Evolutionary conservation across 2,329 filamentous ascomycete species (phyloP).

Genomic region (Botrytis pseudocinerea): DNA sequence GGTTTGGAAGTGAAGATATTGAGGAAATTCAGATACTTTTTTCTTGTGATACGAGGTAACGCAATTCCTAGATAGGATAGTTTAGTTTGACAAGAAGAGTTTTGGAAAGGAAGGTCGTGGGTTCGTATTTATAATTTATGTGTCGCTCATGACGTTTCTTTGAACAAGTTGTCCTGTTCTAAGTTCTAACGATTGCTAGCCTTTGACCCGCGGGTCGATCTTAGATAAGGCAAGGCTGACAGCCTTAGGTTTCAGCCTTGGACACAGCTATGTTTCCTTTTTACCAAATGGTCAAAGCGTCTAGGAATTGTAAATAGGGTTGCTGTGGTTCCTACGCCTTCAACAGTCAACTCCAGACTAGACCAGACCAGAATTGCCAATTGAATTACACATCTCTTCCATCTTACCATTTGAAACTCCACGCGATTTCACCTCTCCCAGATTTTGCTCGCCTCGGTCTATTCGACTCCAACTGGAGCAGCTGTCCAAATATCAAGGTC

Average conservation of each 20-base stretch:
- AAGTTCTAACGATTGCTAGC: not conserved
- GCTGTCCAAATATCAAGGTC: not conserved
- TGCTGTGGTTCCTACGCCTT: constrained; percentile 3
- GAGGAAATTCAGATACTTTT: not conserved
- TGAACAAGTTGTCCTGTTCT: constrained; percentile 23
- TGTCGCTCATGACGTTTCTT: constrained; percentile 5
- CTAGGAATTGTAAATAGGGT: constrained; percentile 3
- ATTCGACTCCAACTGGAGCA: not conserved
- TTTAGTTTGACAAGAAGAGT: not conserved
- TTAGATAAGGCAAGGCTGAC: constrained; percentile 1
- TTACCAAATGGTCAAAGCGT: not conserved
- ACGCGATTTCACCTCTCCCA: too few relatives aligned
- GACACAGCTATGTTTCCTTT: not conserved
- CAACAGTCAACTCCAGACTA: not conserved
- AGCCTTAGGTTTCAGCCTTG: not conserved
- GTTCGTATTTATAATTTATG: not conserved
- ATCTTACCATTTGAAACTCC: not conserved
- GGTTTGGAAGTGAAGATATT: not conserved
- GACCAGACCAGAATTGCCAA: not conserved
- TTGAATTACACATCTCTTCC: not conserved
- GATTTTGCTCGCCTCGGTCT: not conserved
- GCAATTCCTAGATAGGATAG: not conserved
- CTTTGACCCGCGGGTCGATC: not conserved
- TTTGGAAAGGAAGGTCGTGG: not conserved
- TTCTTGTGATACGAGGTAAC: not conserved